phyloP scores from a whole-genome alignment of 169 alveolate species.

The Plasmodium vivax region DNA sequence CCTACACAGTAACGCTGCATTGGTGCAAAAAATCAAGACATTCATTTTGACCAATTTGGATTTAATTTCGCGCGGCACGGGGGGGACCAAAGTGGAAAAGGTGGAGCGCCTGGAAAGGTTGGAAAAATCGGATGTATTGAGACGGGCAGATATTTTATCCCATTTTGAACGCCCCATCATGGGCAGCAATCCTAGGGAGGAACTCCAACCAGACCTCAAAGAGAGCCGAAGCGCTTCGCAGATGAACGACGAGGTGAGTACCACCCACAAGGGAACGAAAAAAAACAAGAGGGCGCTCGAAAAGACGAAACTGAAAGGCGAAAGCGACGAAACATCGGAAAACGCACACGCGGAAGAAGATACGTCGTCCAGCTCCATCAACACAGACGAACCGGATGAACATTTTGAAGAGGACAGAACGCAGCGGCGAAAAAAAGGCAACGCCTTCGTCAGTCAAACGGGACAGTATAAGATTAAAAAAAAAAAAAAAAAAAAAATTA shows the following conservation, averaged over 20 bases:
- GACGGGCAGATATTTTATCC: not conserved
- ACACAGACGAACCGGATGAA: not conserved
- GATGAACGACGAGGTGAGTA: not conserved
- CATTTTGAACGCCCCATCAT: not conserved
- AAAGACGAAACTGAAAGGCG: not conserved
- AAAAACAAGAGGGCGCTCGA: not conserved
- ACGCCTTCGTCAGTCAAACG: not conserved
- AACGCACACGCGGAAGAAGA: not conserved
- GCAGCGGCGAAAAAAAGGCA: not conserved
- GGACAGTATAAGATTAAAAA: not conserved
- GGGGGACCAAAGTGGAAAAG: not conserved
- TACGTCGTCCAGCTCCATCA: not conserved
- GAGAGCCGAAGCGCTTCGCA: not conserved
- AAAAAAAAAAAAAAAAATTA: not conserved
- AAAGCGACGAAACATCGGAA: not conserved
- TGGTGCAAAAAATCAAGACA: slow-evolving; percentile 44
- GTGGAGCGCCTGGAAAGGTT: not conserved
- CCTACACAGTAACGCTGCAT: not conserved
- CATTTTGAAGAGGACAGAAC: not conserved
- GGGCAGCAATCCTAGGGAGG: not conserved
- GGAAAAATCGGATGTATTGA: not conserved
- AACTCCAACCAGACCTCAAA: not conserved
- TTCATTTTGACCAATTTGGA: slow-evolving; percentile 36
- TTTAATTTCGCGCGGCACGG: not conserved
- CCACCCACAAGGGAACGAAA: not conserved